Base-by-base conservation (phyloP, 805 yeast genomes). In the Lachancea quebecensis region DNA sequence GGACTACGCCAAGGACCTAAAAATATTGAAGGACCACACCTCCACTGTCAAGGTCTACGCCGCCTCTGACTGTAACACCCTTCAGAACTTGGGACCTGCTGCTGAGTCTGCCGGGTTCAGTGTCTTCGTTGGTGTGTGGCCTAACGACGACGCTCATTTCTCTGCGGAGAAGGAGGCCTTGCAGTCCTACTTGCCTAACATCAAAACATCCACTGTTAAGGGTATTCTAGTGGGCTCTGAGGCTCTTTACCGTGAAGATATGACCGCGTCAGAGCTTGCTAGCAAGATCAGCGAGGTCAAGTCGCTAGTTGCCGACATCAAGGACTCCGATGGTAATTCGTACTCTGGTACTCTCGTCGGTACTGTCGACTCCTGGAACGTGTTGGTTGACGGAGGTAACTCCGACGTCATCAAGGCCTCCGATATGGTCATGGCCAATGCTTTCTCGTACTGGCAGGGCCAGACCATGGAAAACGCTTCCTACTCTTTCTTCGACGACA, bases 381-480 rank as follows among this genome's bases (percentile, higher is more conserved):
- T 85, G 51, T 67, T 86, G 51, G 96, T 89, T 54, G 95, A 87
- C 59, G 93, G 84, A 59, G 79, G 73, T 55, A 73, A 82, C 53
- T 57, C 69, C 42, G 78, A 83, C 21, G 95, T 85, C 46, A 81
- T 91, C 62, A 58, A 78, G 65, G 90, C 88, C 42, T 73, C 95
- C 39, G 98, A 91, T 66, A 73, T 87, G 58, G 80, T 89, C 50
- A 85, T 82, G 66, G 95, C 96, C 60, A 91, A 91, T 65, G 97
- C 96, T 41, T 91, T 91, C 78, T 86, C 97, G 8, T 91, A 90
- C 82, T 91, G 98, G 98, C 98, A 91, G 74, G 97, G 97, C 37
- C 97, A 89, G 73, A 76, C 88, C 55, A 77, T 75, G 77, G 61
- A 67, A 41, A 90, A 90, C 67, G 78, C 96, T 25, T 79, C 95